Evolutionary conservation across 2,329 filamentous ascomycete genomes (phyloP).

Genomic region (Pseudogymnoascus sp.): DNA sequence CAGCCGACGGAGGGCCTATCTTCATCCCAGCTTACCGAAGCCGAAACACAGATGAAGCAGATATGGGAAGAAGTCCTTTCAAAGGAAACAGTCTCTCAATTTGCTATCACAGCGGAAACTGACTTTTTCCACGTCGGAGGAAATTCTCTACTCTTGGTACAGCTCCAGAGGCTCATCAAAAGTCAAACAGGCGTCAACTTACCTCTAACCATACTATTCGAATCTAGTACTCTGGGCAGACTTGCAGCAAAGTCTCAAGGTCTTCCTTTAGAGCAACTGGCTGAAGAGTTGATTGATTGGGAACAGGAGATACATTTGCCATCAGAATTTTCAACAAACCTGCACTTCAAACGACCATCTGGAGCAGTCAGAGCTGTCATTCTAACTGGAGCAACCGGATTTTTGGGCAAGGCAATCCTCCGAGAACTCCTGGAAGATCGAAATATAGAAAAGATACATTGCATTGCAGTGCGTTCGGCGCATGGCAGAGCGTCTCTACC

Average conservation of each 20-base stretch:
- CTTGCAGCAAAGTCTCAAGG: slow-evolving; percentile 24
- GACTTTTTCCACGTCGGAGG: slow-evolving; percentile 18
- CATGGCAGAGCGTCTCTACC: not conserved
- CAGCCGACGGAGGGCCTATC: not conserved
- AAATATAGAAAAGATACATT: slow-evolving; percentile 34
- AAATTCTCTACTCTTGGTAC: slow-evolving; percentile 16
- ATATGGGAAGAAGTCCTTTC: slow-evolving; percentile 15
- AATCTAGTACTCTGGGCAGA: slow-evolving; percentile 29
- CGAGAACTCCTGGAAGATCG: slow-evolving; percentile 28
- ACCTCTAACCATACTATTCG: slow-evolving; percentile 31
- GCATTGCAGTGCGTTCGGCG: slow-evolving; percentile 33
- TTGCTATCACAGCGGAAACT: slow-evolving; percentile 1
- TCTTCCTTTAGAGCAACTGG: not conserved
- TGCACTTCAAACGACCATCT: not conserved
- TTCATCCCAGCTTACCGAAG: not conserved
- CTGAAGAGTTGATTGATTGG: slow-evolving; percentile 32
- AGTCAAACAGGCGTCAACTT: slow-evolving; percentile 15
- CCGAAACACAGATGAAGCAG: slow-evolving; percentile 8
- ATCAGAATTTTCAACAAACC: not conserved
- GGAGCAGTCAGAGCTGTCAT: slow-evolving; percentile 18
- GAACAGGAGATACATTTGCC: slow-evolving; percentile 29
- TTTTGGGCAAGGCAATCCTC: slow-evolving; percentile 35
- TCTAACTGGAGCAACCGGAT: slow-evolving; percentile 36
- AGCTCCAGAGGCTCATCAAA: slow-evolving; percentile 8
- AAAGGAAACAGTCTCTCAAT: not conserved